These are phyloP conservation scores for Rubroshorea leprosula DNA, from an alignment of 345 rosid species.

Conservation along the genomic window DNA sequence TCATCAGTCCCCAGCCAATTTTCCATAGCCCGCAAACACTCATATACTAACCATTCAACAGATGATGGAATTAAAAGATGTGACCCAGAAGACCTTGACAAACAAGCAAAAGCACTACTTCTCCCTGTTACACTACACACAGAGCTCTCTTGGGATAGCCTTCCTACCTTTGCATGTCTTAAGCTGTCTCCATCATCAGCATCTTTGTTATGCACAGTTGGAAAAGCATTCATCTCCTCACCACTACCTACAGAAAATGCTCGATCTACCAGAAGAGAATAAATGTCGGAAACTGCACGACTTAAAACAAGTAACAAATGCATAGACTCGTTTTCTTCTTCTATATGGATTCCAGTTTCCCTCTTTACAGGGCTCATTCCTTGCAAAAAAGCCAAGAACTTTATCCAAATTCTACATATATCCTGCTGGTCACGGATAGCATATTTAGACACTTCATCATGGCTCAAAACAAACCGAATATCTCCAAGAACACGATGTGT, in stretches of 20 bases:
- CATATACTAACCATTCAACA: slow-evolving; percentile 51
- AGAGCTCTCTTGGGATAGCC: slow-evolving; percentile 66
- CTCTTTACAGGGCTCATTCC: slow-evolving; percentile 82
- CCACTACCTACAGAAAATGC: slow-evolving; percentile 47
- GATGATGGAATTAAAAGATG: slow-evolving; percentile 44
- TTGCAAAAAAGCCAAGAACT: slow-evolving; percentile 71
- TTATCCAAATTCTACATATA: slow-evolving; percentile 69
- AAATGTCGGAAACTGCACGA: slow-evolving; percentile 55
- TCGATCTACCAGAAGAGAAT: slow-evolving; percentile 72
- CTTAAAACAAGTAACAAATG: slow-evolving; percentile 57
- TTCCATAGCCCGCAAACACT: slow-evolving; percentile 75
- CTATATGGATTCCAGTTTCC: slow-evolving; percentile 71
- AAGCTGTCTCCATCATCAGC: slow-evolving; percentile 46
- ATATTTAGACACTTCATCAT: slow-evolving; percentile 59
- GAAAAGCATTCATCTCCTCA: slow-evolving; percentile 33
- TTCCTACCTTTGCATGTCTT: slow-evolving; percentile 85
- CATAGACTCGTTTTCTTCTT: slow-evolving; percentile 62
- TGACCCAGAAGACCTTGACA: slow-evolving; percentile 32
- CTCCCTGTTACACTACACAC: slow-evolving; percentile 51
- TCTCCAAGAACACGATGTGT: slow-evolving; percentile 70
- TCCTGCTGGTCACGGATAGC: slow-evolving; percentile 52
- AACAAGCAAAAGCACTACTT: slow-evolving; percentile 32
- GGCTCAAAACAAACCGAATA: slow-evolving; percentile 81
- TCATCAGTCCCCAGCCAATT: slow-evolving; percentile 60
- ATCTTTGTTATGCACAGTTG: slow-evolving; percentile 25